Evolutionary conservation across 2,329 filamentous ascomycete genomes (phyloP), one percentile per base, ranked within the genome.

Genomic region (Xylariaceae sp.): DNA sequence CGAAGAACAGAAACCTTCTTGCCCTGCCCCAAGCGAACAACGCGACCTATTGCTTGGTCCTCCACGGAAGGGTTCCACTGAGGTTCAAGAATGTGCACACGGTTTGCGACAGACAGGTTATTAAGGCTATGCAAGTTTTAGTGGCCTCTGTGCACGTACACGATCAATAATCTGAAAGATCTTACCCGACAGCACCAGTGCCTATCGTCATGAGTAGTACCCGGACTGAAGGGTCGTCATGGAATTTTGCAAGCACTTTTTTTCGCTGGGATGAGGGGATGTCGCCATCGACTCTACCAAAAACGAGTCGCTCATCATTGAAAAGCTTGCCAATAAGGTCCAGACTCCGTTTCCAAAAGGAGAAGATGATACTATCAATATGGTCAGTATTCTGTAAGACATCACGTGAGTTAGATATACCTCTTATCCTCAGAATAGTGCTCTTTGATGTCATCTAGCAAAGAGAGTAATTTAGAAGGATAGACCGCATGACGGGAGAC

Each of bases 331-430:
- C 66, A 12, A 71, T 52, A 40, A 73, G 43, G 46, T 70, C 65
- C 2, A 75, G 60, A 39, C 68, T 73, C 21, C 68, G 71, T 9
- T 66, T 73, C 73, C 72, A 75, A 21, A 57, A 70, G 11, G 71
- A 73, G 53, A 74, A 74, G 12, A 74, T 59, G 36, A 75, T 64
- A 47, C 72, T 74, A 60, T 21, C 19, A 3, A 24, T 2, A 47
- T 45, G 2, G 16, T 57, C 6, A 61, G 37, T 5, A 21, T n/a
- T n/a, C n/a, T n/a, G n/a, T n/a, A n/a, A n/a, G n/a, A n/a, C n/a
- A n/a, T n/a, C n/a, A n/a, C n/a, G n/a, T n/a, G n/a, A n/a, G n/a
- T n/a, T n/a, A 29, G 29, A 17, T 49, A 1, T 8, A 28, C 67
- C 65, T 64, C 54, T 71, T 71, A 4, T 61, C 56, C n/a, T 55